Percentiles rank a stretch among this genome's conserved stretches.
Evolutionary conservation across 2,329 filamentous ascomycete genomes (phyloP).

Genomic region (Pestalotiopsis sp.): DNA sequence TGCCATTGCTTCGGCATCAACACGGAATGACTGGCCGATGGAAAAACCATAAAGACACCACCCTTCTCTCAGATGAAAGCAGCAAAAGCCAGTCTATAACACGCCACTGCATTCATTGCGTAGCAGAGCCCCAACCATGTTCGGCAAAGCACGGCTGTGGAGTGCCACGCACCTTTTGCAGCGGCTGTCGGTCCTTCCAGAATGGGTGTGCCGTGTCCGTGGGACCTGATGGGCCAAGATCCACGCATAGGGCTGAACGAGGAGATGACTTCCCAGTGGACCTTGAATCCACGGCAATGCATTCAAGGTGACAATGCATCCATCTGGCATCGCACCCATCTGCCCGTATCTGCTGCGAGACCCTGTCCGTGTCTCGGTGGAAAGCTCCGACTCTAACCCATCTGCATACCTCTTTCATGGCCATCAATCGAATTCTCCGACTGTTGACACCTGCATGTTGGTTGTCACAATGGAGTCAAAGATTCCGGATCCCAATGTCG

Average conservation of each 20-base stretch:
- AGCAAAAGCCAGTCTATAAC: too few species aligned
- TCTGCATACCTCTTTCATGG: too few species aligned
- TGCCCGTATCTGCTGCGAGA: conserved; percentile 21
- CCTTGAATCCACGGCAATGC: not conserved
- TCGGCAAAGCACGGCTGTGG: not conserved
- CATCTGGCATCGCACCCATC: not conserved
- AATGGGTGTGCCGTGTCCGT: not conserved
- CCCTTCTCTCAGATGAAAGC: too few species aligned
- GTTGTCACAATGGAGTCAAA: too few species aligned
- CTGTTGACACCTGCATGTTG: too few species aligned
- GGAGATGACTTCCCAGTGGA: not conserved
- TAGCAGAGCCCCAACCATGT: not conserved
- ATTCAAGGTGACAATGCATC: not conserved
- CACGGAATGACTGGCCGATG: too few species aligned
- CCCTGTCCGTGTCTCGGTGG: too few species aligned
- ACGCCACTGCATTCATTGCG: not conserved
- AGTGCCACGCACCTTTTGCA: not conserved
- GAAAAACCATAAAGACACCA: too few species aligned
- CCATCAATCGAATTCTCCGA: too few species aligned
- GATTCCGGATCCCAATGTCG: too few species aligned
- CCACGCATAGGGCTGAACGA: conserved; percentile 1
- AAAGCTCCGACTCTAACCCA: too few species aligned
- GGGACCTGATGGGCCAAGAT: not conserved
- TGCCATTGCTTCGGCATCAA: too few species aligned
- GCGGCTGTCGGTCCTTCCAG: not conserved